A percentile compares a stretch with the other conserved stretches of the same genome.
Conservation (phyloP, 208 protist genomes). For the Tritrichomonas foetus region DNA sequence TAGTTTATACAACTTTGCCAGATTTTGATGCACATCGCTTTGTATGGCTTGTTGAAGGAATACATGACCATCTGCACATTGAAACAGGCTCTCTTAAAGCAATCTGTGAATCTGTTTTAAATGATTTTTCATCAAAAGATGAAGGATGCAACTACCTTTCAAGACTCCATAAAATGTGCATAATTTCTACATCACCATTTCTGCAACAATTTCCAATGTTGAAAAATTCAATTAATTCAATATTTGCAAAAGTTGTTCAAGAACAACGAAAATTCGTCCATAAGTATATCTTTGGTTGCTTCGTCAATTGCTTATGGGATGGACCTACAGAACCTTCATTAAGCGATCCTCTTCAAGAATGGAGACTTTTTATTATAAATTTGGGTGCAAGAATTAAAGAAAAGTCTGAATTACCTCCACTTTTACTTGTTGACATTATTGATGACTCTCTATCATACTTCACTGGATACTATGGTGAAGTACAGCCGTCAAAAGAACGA, state of each 20-base stretch:
- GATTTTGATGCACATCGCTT: constrained; percentile 29
- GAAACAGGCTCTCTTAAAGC: background rate
- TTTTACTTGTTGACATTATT: background rate
- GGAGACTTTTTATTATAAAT: background rate
- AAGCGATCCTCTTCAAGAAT: background rate
- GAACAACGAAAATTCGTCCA: background rate
- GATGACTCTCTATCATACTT: background rate
- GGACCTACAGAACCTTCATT: background rate
- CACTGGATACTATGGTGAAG: background rate
- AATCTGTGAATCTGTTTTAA: background rate
- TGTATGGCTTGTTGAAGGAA: background rate
- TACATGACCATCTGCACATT: background rate
- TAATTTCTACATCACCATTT: constrained; percentile 8
- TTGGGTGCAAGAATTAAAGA: background rate
- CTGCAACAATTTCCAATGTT: background rate
- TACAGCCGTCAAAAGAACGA: background rate
- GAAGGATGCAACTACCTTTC: background rate
- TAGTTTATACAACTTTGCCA: background rate
- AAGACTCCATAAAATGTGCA: background rate
- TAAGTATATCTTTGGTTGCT: background rate
- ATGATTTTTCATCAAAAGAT: background rate
- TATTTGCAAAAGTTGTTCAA: background rate
- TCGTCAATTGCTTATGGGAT: background rate
- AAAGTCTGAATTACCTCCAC: background rate
- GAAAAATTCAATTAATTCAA: background rate